Evolutionary conservation across 2,329 filamentous ascomycete genomes (phyloP).

Genomic region (Lachnellula suecica): DNA sequence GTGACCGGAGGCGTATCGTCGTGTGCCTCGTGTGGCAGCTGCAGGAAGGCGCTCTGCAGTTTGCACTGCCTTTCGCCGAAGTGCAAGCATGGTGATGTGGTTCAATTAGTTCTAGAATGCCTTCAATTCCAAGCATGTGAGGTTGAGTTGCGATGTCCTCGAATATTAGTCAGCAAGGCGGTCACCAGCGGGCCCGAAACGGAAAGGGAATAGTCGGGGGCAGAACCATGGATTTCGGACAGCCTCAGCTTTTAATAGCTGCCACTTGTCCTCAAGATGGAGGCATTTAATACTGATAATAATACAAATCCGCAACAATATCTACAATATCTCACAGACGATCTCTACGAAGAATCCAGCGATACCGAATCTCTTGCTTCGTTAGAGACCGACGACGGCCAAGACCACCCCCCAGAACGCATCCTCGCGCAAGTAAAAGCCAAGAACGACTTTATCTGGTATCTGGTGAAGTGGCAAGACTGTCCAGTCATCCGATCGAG

Average conservation of each 20-base stretch:
- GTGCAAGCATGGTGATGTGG: conserved; percentile 31
- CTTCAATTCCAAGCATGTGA: conserved; percentile 8
- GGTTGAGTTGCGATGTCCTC: conserved; percentile 11
- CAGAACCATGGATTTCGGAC: neutral
- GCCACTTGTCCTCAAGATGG: conserved; percentile 33
- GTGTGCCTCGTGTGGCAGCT: conserved; percentile 13
- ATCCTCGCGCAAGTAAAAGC: conserved; percentile 28
- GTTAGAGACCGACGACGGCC: conserved; percentile 31
- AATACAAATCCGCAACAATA: conserved; percentile 8
- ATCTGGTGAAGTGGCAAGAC: conserved; percentile 35
- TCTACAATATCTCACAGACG: conserved; percentile 18
- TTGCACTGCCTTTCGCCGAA: conserved; percentile 32
- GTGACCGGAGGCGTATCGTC: conserved; percentile 23
- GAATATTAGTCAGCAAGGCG: conserved; percentile 12
- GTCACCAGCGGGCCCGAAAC: neutral
- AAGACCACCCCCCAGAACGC: conserved; percentile 30
- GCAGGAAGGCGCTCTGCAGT: conserved; percentile 24
- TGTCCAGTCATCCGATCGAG: conserved; percentile 32
- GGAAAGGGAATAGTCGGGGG: neutral
- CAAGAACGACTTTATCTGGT: conserved; percentile 27
- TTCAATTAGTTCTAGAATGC: conserved; percentile 26
- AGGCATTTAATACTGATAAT: no score
- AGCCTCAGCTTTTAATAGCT: neutral
- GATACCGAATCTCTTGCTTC: conserved; percentile 32
- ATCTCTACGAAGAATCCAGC: conserved; percentile 23